Evolutionary conservation across 164 flowering plant genomes (phyloP).

Genomic region (Houttuynia cordata): DNA sequence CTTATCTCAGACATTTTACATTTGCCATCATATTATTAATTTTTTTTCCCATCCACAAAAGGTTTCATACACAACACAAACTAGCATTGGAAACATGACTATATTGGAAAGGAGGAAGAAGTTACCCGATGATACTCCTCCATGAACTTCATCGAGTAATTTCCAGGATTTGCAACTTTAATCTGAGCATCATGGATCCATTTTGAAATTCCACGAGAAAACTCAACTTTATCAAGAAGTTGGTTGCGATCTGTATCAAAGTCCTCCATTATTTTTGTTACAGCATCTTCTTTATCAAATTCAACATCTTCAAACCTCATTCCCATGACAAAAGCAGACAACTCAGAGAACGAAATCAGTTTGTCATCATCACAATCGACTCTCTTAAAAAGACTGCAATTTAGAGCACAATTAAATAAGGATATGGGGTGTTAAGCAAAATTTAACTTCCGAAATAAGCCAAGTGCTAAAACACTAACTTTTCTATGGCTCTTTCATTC

Average conservation of each 20-base stretch:
- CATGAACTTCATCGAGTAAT: conserved; percentile 22
- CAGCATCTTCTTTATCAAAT: conserved; percentile 54
- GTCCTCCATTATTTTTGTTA: conserved; percentile 42
- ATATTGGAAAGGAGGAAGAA: neutral
- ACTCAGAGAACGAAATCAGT: conserved; percentile 35
- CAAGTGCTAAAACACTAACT: conserved; percentile 19
- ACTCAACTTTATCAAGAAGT: conserved; percentile 33
- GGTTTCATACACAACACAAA: neutral
- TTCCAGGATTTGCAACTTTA: conserved; percentile 16
- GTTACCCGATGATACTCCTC: conserved; percentile 40
- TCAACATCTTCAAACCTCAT: conserved; percentile 52
- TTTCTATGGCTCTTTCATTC: conserved; percentile 26
- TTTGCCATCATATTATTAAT: neutral
- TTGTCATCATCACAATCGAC: conserved; percentile 42
- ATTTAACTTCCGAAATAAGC: neutral
- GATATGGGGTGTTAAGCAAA: neutral
- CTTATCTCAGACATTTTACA: neutral
- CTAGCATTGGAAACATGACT: neutral
- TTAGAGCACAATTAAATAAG: conserved; percentile 1
- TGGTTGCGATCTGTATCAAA: conserved; percentile 50
- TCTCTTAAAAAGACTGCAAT: conserved; percentile 43
- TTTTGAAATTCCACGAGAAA: conserved; percentile 37
- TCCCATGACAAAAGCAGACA: conserved; percentile 63
- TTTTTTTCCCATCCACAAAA: neutral
- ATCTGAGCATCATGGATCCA: conserved; percentile 51